Base-by-base conservation (phyloP, 768 basidiomycete genomes). In the Boletus huronensis region DNA sequence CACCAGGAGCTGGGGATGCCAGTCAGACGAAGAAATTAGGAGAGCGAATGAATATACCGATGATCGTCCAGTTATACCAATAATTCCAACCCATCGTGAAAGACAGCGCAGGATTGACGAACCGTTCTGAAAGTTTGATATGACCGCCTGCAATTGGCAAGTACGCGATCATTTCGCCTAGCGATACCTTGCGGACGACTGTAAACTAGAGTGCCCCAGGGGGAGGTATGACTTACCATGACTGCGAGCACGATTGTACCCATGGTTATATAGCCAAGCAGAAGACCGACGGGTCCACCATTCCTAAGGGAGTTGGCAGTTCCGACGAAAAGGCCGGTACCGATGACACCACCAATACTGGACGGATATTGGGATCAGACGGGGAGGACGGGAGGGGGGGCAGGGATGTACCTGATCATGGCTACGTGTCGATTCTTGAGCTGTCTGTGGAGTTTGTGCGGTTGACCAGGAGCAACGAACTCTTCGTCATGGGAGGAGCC, bases 101-200 rank as follows among this genome's bases (percentile, higher is more conserved):
- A 23, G 88, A 87, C 55, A 89, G 74, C 1, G 88, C 85, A 16
- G 82, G 85, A 56, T 90, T 82, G 8, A 93, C 85, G 62, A 93
- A 93, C 31, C 90, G 87, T 66, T 87, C 90, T 0, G 90, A 85
- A 17, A 93, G 72, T 55, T 77, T 88, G 69, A 92, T 90, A 61
- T 91, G 89, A 40, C 83, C 90, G 53, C 90, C 90, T 26, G 88
- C 78, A 47, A 93, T 77, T 0, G 90, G 90, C 6, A 93, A 77
- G 68, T 78, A 92, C 0, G 89, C 82, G 43, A 92, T 65, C 90
- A 70, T 70, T 58, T 72, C 71, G 10, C 81, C 79, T 38, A 90
- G 74, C 3, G 84, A 85, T 54, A 88, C 70, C 85, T 87, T 59
- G 21, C 17, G 8, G 26, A 14, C 4, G 10, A 43, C 25, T 11